Evolutionary conservation across 495 filamentous ascomycete genomes (phyloP).

Genomic region (Astrothelium subdiscretum): DNA sequence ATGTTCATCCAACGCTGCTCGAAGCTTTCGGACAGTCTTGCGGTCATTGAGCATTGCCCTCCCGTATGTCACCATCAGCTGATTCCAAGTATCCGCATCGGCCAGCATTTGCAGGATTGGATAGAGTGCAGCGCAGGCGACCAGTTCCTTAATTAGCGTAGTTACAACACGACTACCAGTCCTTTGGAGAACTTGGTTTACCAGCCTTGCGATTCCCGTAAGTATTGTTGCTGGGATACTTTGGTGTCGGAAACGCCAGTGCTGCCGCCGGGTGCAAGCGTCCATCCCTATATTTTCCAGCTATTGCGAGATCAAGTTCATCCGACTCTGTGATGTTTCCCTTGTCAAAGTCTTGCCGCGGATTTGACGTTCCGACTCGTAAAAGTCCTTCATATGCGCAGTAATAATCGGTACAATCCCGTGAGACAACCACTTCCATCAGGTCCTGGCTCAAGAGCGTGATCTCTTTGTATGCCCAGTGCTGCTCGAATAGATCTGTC

Average conservation of each 20-base stretch:
- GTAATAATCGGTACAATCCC: constrained; percentile 82
- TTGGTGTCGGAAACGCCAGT: constrained; percentile 71
- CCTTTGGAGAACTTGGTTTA: constrained; percentile 67
- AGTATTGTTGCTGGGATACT: constrained; percentile 71
- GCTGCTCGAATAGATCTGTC: constrained; percentile 67
- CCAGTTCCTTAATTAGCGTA: constrained; percentile 73
- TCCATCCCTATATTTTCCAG: constrained; percentile 80
- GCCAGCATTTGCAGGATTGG: constrained; percentile 60
- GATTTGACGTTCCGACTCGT: constrained; percentile 77
- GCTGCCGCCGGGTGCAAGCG: constrained; percentile 84
- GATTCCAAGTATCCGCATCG: constrained; percentile 96
- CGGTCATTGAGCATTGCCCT: constrained; percentile 76
- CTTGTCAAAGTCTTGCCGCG: constrained; percentile 77
- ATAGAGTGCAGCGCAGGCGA: constrained; percentile 63
- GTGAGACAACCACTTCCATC: constrained; percentile 65
- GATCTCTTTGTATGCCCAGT: constrained; percentile 55
- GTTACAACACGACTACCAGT: constrained; percentile 67
- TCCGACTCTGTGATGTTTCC: constrained; percentile 91
- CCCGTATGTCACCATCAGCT: constrained; percentile 76
- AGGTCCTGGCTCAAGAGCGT: constrained; percentile 62
- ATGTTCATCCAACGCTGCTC: constrained; percentile 90
- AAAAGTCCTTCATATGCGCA: constrained; percentile 81
- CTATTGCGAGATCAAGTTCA: constrained; percentile 88
- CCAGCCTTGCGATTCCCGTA: constrained; percentile 57
- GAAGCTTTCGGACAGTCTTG: constrained; percentile 86